A percentile compares a stretch with the other conserved stretches of the same genome.
phyloP scores from a whole-genome alignment of 2,329 filamentous ascomycete genomes.

The Colletotrichum orchidophilum region DNA sequence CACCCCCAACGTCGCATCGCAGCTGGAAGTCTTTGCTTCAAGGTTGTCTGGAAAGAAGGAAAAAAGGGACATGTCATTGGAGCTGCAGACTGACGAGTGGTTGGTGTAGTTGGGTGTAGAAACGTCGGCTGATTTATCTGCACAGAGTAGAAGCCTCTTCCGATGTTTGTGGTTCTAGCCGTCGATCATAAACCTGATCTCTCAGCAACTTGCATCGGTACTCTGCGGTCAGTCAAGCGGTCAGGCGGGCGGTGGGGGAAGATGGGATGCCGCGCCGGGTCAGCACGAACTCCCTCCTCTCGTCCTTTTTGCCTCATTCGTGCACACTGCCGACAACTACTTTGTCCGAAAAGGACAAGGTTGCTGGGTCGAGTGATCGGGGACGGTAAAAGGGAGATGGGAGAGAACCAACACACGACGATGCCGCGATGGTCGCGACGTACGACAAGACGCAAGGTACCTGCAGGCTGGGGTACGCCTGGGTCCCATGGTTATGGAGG shows the following conservation, averaged over 20 bases:
- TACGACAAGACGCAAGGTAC: slow-evolving; percentile 14
- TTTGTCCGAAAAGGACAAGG: background rate
- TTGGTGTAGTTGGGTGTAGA: background rate
- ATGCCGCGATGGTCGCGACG: background rate
- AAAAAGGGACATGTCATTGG: background rate
- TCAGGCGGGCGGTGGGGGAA: background rate
- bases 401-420: background rate
- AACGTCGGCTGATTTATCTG: slow-evolving; percentile 13
- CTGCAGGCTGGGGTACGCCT: background rate
- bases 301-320: background rate
- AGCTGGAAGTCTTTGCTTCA: background rate
- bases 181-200: background rate
- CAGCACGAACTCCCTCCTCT: slow-evolving; percentile 15
- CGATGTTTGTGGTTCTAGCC: background rate
- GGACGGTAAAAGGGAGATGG: background rate
- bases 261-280: slow-evolving; percentile 31
- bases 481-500: background rate
- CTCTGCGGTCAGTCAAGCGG: background rate
- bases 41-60: background rate
- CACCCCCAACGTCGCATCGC: slow-evolving; percentile 1
- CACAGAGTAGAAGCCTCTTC: background rate
- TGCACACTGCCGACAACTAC: background rate
- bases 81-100: slow-evolving; percentile 22
- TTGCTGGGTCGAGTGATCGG: background rate
- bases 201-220: background rate